Percentiles rank a stretch among this genome's conserved stretches.
Evolutionary conservation across 148 eudicot genomes (phyloP).

Genomic region (Dianthus caryophyllus): DNA sequence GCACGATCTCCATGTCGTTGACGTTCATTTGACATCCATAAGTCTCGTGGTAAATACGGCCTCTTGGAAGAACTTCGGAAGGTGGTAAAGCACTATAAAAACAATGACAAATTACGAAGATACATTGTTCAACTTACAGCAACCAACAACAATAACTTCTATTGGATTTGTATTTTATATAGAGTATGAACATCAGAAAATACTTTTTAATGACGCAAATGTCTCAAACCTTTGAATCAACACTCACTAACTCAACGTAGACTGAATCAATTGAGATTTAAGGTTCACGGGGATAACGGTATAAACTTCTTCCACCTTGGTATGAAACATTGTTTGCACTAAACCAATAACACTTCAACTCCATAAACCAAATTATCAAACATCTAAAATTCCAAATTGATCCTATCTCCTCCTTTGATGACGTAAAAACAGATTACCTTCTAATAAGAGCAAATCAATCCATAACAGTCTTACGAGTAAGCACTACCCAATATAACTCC

Average conservation of each 20-base stretch:
- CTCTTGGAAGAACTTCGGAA: conserved; percentile 52
- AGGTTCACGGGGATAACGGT: not conserved
- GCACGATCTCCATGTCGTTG: conserved; percentile 97
- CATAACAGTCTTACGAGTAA: not conserved
- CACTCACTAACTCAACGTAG: not conserved
- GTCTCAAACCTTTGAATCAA: not conserved
- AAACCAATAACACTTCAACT: not conserved
- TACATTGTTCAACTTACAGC: not conserved
- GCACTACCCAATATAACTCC: not conserved
- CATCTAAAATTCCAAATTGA: not conserved
- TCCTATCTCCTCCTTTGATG: not conserved
- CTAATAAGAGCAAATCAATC: not conserved
- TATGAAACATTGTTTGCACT: not conserved
- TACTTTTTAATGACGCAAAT: not conserved
- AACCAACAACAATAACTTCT: not conserved
- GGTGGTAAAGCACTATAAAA: conserved; percentile 35
- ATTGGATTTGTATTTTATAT: not conserved
- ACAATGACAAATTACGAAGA: conserved; percentile 1
- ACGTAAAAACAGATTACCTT: not conserved
- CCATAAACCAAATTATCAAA: not conserved
- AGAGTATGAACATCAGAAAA: not conserved
- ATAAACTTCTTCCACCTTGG: not conserved
- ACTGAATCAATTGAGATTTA: not conserved
- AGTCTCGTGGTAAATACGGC: conserved; percentile 94
- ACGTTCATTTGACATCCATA: conserved; percentile 98